Evolutionary conservation across 78 protist species (phyloP).

Genomic region (Dictyostelium brefeldianum): DNA sequence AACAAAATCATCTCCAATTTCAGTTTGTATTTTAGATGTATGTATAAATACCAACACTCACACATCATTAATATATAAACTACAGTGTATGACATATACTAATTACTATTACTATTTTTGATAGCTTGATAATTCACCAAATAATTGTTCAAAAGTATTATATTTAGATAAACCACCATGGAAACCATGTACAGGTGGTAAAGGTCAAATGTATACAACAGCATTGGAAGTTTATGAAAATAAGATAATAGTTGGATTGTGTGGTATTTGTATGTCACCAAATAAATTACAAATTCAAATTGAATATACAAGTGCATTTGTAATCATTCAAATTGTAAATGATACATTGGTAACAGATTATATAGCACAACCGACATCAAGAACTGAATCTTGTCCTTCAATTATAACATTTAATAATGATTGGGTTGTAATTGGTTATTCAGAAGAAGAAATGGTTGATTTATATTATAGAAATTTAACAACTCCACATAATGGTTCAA

Average conservation of each 20-base stretch:
- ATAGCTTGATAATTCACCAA: neutral
- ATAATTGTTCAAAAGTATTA: constrained; percentile 29
- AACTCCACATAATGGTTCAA: neutral
- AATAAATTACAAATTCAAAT: constrained; percentile 16
- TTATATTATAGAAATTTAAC: neutral
- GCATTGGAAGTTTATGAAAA: constrained; percentile 11
- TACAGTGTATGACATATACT: too few species aligned
- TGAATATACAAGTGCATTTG: constrained; percentile 51
- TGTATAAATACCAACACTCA: neutral
- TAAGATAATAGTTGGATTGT: constrained; percentile 10
- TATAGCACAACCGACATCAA: neutral
- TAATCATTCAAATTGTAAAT: constrained; percentile 6
- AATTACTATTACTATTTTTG: neutral
- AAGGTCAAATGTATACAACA: constrained; percentile 69
- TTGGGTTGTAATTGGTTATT: constrained; percentile 51
- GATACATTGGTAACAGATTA: neutral
- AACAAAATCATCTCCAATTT: constrained; percentile 37
- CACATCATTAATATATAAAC: too few species aligned
- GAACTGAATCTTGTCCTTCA: constrained; percentile 64
- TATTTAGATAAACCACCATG: neutral
- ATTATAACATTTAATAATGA: constrained; percentile 44
- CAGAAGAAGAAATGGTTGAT: constrained; percentile 37
- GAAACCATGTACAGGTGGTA: constrained; percentile 36
- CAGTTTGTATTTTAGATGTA: constrained; percentile 67
- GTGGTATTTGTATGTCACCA: constrained; percentile 71